Conservation (phyloP, 345 rosid species). For the Syzygium grande region DNA sequence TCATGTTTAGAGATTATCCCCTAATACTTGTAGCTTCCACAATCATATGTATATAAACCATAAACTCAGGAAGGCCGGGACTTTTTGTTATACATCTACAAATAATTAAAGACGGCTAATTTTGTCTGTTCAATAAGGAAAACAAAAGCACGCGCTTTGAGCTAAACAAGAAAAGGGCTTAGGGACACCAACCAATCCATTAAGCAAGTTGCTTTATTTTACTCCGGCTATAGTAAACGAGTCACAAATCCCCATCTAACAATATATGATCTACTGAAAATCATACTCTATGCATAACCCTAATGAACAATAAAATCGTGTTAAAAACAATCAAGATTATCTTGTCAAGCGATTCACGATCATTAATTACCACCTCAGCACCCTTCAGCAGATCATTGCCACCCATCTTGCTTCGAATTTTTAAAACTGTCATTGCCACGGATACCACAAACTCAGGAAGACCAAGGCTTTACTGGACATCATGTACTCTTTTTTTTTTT, state of each 20-base stretch:
- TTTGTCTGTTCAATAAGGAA: not conserved
- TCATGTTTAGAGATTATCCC: not conserved
- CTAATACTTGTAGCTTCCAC: not conserved
- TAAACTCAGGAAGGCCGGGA: not conserved
- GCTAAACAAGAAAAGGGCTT: not conserved
- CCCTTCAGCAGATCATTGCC: not conserved
- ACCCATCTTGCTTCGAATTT: not conserved
- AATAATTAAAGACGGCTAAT: not conserved
- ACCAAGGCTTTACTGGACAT: not conserved
- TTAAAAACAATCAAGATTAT: not conserved
- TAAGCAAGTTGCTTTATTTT: not conserved
- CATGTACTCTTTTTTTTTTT: too few relatives aligned
- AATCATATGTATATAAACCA: not conserved
- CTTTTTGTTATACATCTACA: not conserved
- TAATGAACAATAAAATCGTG: not conserved
- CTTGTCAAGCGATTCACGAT: accelerated
- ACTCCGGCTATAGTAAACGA: not conserved
- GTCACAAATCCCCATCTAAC: not conserved
- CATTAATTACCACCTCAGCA: not conserved
- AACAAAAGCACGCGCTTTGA: not conserved
- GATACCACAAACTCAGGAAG: not conserved
- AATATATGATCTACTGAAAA: not conserved
- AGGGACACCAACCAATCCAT: not conserved
- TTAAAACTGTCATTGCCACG: not conserved
- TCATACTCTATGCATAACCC: not conserved